Percentiles rank a stretch among this genome's conserved stretches.
These are phyloP conservation scores for Avena insularis DNA, from an alignment of 176 grass and related monocot species.

Conservation along the genomic window DNA sequence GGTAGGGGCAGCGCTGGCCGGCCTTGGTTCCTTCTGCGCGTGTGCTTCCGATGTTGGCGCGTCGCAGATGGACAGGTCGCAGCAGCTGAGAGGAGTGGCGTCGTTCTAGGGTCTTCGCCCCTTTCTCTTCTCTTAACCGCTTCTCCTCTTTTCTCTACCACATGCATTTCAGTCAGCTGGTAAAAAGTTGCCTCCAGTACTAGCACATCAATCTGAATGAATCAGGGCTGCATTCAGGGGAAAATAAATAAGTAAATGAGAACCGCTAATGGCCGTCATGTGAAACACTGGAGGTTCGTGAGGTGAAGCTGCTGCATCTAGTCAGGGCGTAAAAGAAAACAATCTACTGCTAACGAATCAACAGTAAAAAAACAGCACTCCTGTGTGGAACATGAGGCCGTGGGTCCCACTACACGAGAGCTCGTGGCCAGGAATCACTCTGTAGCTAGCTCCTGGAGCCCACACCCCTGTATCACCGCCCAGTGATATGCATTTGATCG, in stretches of 20 bases:
- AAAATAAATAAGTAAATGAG: background rate
- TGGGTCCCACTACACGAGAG: background rate
- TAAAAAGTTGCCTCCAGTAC: background rate
- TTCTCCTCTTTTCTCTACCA: background rate
- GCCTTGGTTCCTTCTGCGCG: conserved; percentile 3
- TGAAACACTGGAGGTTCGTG: background rate
- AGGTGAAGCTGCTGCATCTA: background rate
- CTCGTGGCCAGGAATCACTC: background rate
- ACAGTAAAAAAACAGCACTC: no score
- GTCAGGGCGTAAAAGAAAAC: no score
- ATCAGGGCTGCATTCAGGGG: background rate
- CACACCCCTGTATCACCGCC: background rate
- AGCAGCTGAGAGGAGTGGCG: conserved; percentile 22
- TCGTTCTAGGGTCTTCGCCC: conserved; percentile 35
- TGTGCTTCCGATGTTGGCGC: conserved; percentile 22
- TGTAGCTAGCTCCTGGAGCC: background rate
- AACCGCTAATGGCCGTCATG: background rate
- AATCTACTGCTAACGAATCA: no score
- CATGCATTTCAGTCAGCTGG: background rate
- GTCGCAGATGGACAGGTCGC: background rate
- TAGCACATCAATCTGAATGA: background rate
- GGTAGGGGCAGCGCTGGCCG: background rate
- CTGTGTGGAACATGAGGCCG: background rate
- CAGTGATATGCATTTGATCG: no score
- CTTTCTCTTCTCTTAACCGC: background rate